Evolutionary conservation across 495 filamentous ascomycete genomes (phyloP).

Genomic region (Tirmania nivea): DNA sequence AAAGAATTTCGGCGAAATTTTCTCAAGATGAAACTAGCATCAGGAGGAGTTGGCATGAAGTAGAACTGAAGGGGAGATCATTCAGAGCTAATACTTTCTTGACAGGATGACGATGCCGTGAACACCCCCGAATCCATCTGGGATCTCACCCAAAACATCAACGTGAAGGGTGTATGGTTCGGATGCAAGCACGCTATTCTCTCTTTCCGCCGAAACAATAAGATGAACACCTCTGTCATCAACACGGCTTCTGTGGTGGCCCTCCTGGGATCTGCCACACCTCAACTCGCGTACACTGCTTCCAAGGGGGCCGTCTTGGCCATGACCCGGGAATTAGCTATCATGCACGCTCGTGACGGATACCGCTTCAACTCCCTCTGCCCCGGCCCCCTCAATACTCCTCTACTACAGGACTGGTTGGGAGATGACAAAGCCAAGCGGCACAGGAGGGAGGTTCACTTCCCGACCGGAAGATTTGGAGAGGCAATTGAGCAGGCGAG

Average conservation of each 20-base stretch:
- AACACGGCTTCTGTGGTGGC: conserved; percentile 92
- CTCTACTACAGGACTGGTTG: conserved; percentile 83
- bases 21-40: not conserved
- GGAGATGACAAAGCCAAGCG: conserved; percentile 76
- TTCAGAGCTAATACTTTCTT: not conserved
- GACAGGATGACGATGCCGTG: conserved; percentile 55
- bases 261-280: conserved; percentile 77
- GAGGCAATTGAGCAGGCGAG: conserved; percentile 91
- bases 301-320: conserved; percentile 87
- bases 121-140: conserved; percentile 76
- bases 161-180: conserved; percentile 97
- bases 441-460: conserved; percentile 71
- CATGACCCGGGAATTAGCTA: conserved; percentile 58
- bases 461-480: conserved; percentile 84
- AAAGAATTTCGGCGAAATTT: too few relatives aligned
- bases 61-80: not conserved
- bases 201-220: conserved; percentile 55
- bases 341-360: conserved; percentile 67
- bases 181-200: conserved; percentile 84
- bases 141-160: conserved; percentile 85
- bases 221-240: conserved; percentile 62
- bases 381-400: conserved; percentile 74
- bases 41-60: not conserved
- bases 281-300: conserved; percentile 87
- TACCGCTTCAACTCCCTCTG: conserved; percentile 81